Conservation (phyloP, 257 asterid species). For the Gentiana straminea region DNA sequence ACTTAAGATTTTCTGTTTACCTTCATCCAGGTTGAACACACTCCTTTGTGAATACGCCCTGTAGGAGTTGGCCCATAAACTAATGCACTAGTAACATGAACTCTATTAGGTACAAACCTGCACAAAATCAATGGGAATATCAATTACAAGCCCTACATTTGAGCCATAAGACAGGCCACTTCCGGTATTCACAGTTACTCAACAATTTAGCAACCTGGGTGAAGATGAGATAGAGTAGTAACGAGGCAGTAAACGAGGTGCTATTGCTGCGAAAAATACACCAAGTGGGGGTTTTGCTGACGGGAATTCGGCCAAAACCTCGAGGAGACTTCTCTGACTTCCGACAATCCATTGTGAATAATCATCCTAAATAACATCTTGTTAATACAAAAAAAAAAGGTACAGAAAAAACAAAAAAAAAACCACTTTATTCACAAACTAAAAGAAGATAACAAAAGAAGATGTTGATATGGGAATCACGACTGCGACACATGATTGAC, state of each 20-base stretch:
- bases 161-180: background rate
- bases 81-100: slow-evolving; percentile 69
- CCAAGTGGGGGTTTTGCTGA: slow-evolving; percentile 82
- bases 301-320: slow-evolving; percentile 77
- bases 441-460: background rate
- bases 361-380: slow-evolving; percentile 42
- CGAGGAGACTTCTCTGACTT: slow-evolving; percentile 72
- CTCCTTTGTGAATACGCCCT: slow-evolving; percentile 73
- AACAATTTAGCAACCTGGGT: slow-evolving; percentile 37
- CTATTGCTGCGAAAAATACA: slow-evolving; percentile 70
- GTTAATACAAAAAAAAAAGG: background rate
- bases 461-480: background rate
- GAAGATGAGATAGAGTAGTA: slow-evolving; percentile 80
- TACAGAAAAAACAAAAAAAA: background rate
- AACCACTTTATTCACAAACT: background rate
- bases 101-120: slow-evolving; percentile 51
- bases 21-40: slow-evolving; percentile 91
- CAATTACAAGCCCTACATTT: slow-evolving; percentile 4
- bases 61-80: slow-evolving; percentile 66
- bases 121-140: slow-evolving; percentile 16
- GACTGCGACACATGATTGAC: background rate
- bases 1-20: slow-evolving; percentile 12
- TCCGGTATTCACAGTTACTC: slow-evolving; percentile 3
- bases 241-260: slow-evolving; percentile 69
- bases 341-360: slow-evolving; percentile 56